Evolutionary conservation across 176 grass and related monocot species (phyloP), one percentile per base, ranked within the genome.

Genomic region (Juncus effusus): DNA sequence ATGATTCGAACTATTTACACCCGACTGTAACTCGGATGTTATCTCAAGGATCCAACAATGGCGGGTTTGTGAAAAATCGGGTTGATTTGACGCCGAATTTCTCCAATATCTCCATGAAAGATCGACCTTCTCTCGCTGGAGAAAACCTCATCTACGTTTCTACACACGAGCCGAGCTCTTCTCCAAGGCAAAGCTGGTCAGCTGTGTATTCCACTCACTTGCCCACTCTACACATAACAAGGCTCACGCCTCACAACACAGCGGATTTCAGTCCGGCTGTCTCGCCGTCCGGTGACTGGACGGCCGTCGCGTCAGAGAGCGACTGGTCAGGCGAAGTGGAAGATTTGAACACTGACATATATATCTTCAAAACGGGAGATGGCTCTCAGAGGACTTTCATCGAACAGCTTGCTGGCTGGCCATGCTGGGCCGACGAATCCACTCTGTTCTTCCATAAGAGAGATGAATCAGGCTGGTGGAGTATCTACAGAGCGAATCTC

Each of bases 401-500:
- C 7, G 13, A 86, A 51, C 62, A 45, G 3, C 77, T 86, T 54
- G 88, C 60, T 42, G 87, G 93, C 0, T 96, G 93, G 93, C 93
- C 93, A 4, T 75, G 70, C 61, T 91, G 88, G 93, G 85, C 84
- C 59, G 92, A 91, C 14, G 85, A 88, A 0, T n/a, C 50, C 59
- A 91, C 87, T 42, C 4, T 96, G 59, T 96, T 79, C 77, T 96
- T 96, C 93, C 93, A 91, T 66, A 88, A 85, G 63, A 78, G 84
- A 2, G 83, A 79, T 53, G 61, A 60, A 68, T 75, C 90, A 9
- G 93, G 85, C 9, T 91, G 93, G 88, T 91, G 81, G 82, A 60
- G 87, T 16, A 80, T 91, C 19, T 89, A 88, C 80, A 78, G 83
- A 40, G 93, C 88, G 67, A 56, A 3, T 44, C 8, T 96, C 36